phyloP scores from a whole-genome alignment of 192 early-diverging fungal species.

The Anaeromyces robustus region DNA sequence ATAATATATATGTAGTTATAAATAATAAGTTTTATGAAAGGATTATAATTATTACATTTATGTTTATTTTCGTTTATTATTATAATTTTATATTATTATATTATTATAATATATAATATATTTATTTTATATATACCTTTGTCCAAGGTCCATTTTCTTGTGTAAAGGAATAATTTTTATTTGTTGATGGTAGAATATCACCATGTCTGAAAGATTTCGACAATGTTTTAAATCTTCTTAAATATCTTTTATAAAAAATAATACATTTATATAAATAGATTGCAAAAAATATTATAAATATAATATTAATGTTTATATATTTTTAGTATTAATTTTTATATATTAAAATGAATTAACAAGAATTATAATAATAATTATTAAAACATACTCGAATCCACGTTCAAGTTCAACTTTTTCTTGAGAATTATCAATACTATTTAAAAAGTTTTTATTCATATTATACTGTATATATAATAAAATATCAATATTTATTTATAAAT shows the following conservation, averaged over 20 bases:
- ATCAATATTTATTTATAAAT: background rate
- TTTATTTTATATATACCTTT: background rate
- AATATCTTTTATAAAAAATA: conserved; percentile 22
- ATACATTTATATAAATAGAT: too few relatives aligned
- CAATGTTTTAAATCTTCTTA: conserved; percentile 37
- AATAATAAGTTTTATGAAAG: too few relatives aligned
- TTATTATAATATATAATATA: too few relatives aligned
- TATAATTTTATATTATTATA: too few relatives aligned
- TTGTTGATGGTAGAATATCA: background rate
- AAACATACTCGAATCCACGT: conserved; percentile 22
- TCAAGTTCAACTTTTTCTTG: conserved; percentile 20
- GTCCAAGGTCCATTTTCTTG: background rate
- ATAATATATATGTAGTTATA: too few relatives aligned
- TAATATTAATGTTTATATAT: conserved; percentile 3
- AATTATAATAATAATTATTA: background rate
- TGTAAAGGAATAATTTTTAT: background rate
- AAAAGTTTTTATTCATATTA: too few relatives aligned
- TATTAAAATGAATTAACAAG: too few relatives aligned
- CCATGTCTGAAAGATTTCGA: conserved; percentile 22
- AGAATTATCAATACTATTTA: background rate
- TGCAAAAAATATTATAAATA: background rate
- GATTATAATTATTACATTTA: too few relatives aligned
- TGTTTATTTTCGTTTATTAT: too few relatives aligned
- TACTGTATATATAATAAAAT: too few relatives aligned
- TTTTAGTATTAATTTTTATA: too few relatives aligned